Evolutionary conservation across 164 flowering plant genomes (phyloP), one percentile per base, ranked within the genome.

Genomic region (Amborella trichopoda): DNA sequence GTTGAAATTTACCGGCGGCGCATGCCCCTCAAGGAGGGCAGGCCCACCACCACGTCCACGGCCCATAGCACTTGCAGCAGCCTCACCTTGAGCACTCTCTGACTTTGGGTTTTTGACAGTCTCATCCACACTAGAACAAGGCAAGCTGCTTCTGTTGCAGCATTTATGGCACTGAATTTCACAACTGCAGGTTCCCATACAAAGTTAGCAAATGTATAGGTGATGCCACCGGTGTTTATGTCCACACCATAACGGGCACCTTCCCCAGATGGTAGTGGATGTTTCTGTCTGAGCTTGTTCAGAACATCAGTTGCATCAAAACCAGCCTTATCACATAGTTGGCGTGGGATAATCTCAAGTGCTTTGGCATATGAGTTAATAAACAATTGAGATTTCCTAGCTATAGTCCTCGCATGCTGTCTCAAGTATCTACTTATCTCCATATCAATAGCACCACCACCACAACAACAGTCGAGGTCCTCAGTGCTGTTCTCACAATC

Each of bases 361-460:
- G 99, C 99, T 70, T 93, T 93, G 2, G 99, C 99, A 68, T 80
- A 93, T 14, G 99, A 75, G 61, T 93, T 93, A 25, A 93, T 93
- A 49, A 93, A 93, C 12, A 85, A 77, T 62, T 88, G 96, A 40
- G 99, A 81, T 63, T 93, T 93, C 46, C 96, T 96, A 38, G 88
- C 86, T 49, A 85, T 85, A 41, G 86, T 78, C 12, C 95, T 78
- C 28, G 99, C 91, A 72, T 88, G 85, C 62, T 88, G 91, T 65
- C 96, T 72, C 75, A 93, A 59, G 61, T 75, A 78, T 61, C 88
- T 69, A 48, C 99, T 93, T 34, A 93, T 71, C 61, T 88, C 99
- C 96, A 93, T 93, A 88, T 93, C 99, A 50, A 93, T 88, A 46
- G 97, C 99, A 55, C 97, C 99, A 40, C 99, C 99, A 45, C 99